These are phyloP conservation scores for Ampelomyces quisqualis DNA, from an alignment of 2,329 filamentous ascomycete genomes.

Conservation along the genomic window DNA sequence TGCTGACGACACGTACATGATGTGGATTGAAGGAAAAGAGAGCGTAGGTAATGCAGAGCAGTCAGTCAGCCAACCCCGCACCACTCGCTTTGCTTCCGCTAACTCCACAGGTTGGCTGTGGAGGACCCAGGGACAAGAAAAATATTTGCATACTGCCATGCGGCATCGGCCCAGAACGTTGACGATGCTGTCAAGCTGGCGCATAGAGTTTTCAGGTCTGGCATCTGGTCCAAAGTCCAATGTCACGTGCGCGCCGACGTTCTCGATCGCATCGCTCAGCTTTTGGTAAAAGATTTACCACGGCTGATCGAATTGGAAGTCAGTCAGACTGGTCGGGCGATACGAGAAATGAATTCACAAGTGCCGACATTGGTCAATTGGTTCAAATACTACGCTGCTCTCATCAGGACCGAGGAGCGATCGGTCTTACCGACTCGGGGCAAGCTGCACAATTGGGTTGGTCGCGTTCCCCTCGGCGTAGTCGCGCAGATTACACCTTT, in stretches of 20 bases:
- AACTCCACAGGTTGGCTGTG: constrained; percentile 50
- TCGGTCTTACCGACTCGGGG: constrained; percentile 65
- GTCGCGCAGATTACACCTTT: constrained; percentile 45
- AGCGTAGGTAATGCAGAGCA: constrained; percentile 47
- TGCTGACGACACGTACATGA: constrained; percentile 19
- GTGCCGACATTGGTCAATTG: constrained; percentile 65
- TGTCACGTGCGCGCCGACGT: constrained; percentile 62
- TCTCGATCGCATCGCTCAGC: constrained; percentile 59
- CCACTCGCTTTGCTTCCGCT: constrained; percentile 8
- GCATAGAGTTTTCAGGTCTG: constrained; percentile 52
- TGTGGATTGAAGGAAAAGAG: constrained; percentile 50
- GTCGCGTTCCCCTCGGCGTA: constrained; percentile 42
- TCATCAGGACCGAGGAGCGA: constrained; percentile 67
- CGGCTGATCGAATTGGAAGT: constrained; percentile 65
- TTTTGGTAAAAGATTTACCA: constrained; percentile 56
- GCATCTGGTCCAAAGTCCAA: constrained; percentile 59
- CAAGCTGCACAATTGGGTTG: constrained; percentile 51
- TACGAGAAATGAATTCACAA: constrained; percentile 71
- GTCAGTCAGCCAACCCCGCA: constrained; percentile 44
- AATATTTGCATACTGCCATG: constrained; percentile 55
- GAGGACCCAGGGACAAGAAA: constrained; percentile 58
- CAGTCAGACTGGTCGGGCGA: constrained; percentile 65
- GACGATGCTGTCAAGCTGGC: constrained; percentile 46
- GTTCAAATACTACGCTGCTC: constrained; percentile 70
- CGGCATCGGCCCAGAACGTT: constrained; percentile 51